Percentiles rank a stretch among this genome's conserved stretches.
Conservation (phyloP, 352 stramenopile genomes). For the Phytophthora lateralis region DNA sequence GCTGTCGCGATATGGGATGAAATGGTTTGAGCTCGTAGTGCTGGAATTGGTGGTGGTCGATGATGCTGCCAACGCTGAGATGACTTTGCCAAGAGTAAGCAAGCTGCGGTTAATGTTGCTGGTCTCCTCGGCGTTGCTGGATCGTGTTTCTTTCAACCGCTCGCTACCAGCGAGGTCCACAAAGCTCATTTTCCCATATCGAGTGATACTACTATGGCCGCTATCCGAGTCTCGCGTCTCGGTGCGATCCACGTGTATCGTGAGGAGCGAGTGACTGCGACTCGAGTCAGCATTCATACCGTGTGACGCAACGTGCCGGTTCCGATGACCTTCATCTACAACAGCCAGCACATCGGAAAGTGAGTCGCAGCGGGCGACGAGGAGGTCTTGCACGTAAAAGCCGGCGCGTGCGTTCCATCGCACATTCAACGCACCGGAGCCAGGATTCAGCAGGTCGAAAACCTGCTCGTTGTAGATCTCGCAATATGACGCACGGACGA, state of each 20-base stretch:
- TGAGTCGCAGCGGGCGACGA: slow-evolving; percentile 76
- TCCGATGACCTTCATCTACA: slow-evolving; percentile 76
- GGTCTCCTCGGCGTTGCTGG: slow-evolving; percentile 72
- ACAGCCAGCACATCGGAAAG: slow-evolving; percentile 77
- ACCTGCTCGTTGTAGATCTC: slow-evolving; percentile 90
- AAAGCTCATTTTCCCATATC: slow-evolving; percentile 82
- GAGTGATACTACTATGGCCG: slow-evolving; percentile 43
- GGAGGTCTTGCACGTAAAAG: slow-evolving; percentile 82
- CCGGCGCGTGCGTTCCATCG: slow-evolving; percentile 74
- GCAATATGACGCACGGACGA: slow-evolving; percentile 76
- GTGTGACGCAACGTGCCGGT: slow-evolving; percentile 67
- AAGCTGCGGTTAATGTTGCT: slow-evolving; percentile 88
- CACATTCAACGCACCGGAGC: slow-evolving; percentile 62
- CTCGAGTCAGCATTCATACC: slow-evolving; percentile 86
- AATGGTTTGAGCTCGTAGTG: slow-evolving; percentile 20
- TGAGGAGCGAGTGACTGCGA: slow-evolving; percentile 80
- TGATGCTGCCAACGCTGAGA: slow-evolving; percentile 71
- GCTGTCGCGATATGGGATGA: slow-evolving; percentile 86
- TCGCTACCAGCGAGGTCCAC: slow-evolving; percentile 85
- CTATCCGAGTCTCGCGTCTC: slow-evolving; percentile 52
- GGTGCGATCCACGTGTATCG: slow-evolving; percentile 69
- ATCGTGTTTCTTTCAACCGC: slow-evolving; percentile 76
- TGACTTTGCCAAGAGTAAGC: slow-evolving; percentile 85
- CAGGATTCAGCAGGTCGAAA: slow-evolving; percentile 77
- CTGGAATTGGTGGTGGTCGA: slow-evolving; percentile 14